Percentiles rank a stretch among this genome's conserved stretches.
These are phyloP conservation scores for Pythium insidiosum DNA, from an alignment of 352 stramenopile genomes.

Conservation along the genomic window DNA sequence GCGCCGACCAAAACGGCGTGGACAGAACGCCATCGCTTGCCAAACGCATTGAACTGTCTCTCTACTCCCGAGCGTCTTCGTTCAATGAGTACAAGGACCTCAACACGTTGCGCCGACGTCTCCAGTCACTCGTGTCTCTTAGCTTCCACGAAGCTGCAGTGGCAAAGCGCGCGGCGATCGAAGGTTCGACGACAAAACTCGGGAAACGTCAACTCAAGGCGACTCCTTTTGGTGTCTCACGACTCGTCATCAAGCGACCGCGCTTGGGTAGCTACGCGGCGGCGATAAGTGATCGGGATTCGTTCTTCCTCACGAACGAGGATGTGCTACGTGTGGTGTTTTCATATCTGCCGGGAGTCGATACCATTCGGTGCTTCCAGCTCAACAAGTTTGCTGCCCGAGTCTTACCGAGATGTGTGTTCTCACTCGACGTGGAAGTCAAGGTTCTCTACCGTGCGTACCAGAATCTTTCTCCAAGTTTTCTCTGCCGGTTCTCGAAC, in stretches of 20 bases:
- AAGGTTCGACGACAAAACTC: slow-evolving; percentile 19
- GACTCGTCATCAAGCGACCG: slow-evolving; percentile 50
- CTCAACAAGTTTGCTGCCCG: slow-evolving; percentile 59
- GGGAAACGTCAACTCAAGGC: slow-evolving; percentile 45
- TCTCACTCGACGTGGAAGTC: slow-evolving; percentile 43
- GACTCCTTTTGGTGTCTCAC: slow-evolving; percentile 49
- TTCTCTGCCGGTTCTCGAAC: slow-evolving; percentile 53
- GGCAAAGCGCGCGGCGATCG: slow-evolving; percentile 27
- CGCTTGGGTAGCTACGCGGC: slow-evolving; percentile 10
- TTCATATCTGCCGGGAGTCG: slow-evolving; percentile 47
- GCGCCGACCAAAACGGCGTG: slow-evolving; percentile 19
- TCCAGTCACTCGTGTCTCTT: slow-evolving; percentile 83
- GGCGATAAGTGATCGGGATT: slow-evolving; percentile 7
- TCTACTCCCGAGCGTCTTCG: slow-evolving; percentile 74
- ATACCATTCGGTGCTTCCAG: slow-evolving; percentile 50
- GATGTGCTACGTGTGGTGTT: slow-evolving; percentile 64
- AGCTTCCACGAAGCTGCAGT: slow-evolving; percentile 81
- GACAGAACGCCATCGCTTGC: slow-evolving; percentile 72
- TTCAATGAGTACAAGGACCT: slow-evolving; percentile 83
- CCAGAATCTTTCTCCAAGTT: slow-evolving; percentile 18
- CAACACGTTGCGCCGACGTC: slow-evolving; percentile 66
- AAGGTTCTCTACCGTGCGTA: slow-evolving; percentile 40
- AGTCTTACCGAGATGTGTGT: slow-evolving; percentile 51
- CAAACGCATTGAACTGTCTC: slow-evolving; percentile 80
- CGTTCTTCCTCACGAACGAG: slow-evolving; percentile 67